A percentile compares a stretch with the other conserved stretches of the same genome.
These are phyloP conservation scores for Epichloe gansuensis DNA, from an alignment of 2,329 filamentous ascomycete species.

Conservation along the genomic window DNA sequence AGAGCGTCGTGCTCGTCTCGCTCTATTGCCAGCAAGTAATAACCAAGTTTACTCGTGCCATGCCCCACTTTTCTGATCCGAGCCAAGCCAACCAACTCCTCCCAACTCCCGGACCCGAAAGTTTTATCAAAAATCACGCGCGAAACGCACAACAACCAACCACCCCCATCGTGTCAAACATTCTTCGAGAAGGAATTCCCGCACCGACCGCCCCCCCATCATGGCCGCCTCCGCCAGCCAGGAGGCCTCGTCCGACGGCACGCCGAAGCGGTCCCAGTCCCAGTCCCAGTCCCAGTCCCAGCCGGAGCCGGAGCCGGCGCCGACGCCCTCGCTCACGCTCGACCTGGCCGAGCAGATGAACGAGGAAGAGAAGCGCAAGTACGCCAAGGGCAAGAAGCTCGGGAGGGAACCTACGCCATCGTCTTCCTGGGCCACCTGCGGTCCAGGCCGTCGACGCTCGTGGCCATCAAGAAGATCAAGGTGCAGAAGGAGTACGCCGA, in stretches of 20 bases:
- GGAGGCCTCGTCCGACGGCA: conserved; percentile 29
- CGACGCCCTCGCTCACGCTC: conserved; percentile 27
- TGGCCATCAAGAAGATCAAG: conserved; percentile 93
- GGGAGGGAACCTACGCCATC: conserved; percentile 96
- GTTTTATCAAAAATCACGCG: too few relatives aligned
- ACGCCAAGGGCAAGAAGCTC: conserved; percentile 83
- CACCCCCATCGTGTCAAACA: too few relatives aligned
- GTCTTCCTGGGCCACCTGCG: conserved; percentile 82
- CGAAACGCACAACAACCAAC: too few relatives aligned
- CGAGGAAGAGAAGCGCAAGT: conserved; percentile 73
- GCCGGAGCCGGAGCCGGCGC: conserved; percentile 4
- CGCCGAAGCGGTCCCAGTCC: conserved; percentile 24
- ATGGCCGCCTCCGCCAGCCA: conserved; percentile 28
- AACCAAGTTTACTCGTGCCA: too few relatives aligned
- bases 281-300: conserved; percentile 11
- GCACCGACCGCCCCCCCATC: conserved; percentile 3
- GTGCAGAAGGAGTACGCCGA: conserved; percentile 76
- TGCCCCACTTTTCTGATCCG: too few relatives aligned
- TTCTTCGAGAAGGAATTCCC: too few relatives aligned
- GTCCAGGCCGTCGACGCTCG: conserved; percentile 56
- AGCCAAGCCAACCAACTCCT: too few relatives aligned
- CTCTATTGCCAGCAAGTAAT: too few relatives aligned
- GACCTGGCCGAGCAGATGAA: conserved; percentile 73
- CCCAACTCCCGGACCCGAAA: too few relatives aligned
- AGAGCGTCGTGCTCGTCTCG: background rate